These are phyloP conservation scores for Fusarium newnesense DNA, from an alignment of 2,329 filamentous ascomycete genomes.

Conservation along the genomic window DNA sequence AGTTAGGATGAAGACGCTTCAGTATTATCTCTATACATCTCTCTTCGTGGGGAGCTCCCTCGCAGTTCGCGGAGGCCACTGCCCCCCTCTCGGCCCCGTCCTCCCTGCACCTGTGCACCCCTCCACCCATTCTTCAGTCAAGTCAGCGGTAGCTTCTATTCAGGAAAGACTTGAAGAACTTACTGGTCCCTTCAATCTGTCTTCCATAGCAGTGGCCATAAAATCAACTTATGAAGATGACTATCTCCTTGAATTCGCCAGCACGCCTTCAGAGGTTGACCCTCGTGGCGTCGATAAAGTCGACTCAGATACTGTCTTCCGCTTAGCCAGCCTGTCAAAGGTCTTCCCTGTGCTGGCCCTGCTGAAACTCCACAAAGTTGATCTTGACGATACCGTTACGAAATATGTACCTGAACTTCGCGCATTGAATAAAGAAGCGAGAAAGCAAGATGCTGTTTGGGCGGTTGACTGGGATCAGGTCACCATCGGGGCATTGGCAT, in stretches of 20 bases:
- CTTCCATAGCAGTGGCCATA: neutral
- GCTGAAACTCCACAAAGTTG: neutral
- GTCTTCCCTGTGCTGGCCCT: conserved; percentile 10
- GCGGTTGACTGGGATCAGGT: conserved; percentile 16
- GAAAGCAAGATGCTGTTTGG: conserved; percentile 15
- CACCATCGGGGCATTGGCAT: conserved; percentile 7
- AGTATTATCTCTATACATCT: neutral
- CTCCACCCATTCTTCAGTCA: neutral
- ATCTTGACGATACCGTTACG: conserved; percentile 7
- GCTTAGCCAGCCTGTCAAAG: conserved; percentile 19
- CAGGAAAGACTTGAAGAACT: neutral
- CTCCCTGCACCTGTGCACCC: conserved; percentile 3
- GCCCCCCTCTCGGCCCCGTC: conserved; percentile 2
- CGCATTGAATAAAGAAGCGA: neutral
- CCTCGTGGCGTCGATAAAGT: conserved; percentile 10
- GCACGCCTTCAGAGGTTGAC: conserved; percentile 4
- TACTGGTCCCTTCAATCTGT: neutral
- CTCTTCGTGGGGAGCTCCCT: neutral
- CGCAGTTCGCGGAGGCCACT: conserved; percentile 18
- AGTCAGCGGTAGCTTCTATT: neutral
- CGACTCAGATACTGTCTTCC: conserved; percentile 12
- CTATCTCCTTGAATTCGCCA: conserved; percentile 14
- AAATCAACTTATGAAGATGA: conserved; percentile 19
- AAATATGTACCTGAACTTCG: conserved; percentile 23
- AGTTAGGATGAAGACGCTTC: neutral